A percentile compares a stretch with the other conserved stretches of the same genome.
Evolutionary conservation across 1,284 basidiomycete genomes (phyloP).

Genomic region (Ceratobasidium sp.): DNA sequence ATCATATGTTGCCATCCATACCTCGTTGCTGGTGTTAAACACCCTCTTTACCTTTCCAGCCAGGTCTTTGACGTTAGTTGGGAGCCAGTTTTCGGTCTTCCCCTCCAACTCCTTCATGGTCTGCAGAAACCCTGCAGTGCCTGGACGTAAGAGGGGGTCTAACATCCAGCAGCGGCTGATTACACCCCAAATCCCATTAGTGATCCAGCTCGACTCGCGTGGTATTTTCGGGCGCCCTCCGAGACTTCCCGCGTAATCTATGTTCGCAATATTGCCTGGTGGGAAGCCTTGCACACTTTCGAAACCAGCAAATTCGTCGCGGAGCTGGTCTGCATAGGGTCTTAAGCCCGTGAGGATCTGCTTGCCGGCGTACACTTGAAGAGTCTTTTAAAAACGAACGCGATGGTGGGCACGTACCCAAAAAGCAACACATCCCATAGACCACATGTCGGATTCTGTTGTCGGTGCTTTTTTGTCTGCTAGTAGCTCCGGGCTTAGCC

Average conservation of each 20-base stretch:
- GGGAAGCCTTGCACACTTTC: conserved; percentile 21
- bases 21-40: not conserved
- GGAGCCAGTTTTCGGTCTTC: conserved; percentile 4
- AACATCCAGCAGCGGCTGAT: conserved; percentile 12
- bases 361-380: no score
- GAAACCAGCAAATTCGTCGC: conserved; percentile 19
- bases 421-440: conserved; percentile 26
- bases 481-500: conserved; percentile 37
- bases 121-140: not conserved
- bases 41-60: not conserved
- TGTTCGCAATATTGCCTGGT: not conserved
- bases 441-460: conserved; percentile 37
- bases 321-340: conserved; percentile 34
- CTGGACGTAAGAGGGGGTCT: conserved; percentile 25
- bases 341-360: conserved; percentile 14
- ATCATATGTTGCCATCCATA: conserved; percentile 8
- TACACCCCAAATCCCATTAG: conserved; percentile 26
- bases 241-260: not conserved
- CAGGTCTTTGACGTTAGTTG: conserved; percentile 13
- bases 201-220: conserved; percentile 26
- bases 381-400: not conserved
- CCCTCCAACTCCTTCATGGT: conserved; percentile 12
- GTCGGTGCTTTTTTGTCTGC: not conserved
- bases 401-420: conserved; percentile 7
- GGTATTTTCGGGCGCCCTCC: not conserved